Base-by-base conservation (phyloP, 331 rosid genomes). In the Stylosanthes scabra region DNA sequence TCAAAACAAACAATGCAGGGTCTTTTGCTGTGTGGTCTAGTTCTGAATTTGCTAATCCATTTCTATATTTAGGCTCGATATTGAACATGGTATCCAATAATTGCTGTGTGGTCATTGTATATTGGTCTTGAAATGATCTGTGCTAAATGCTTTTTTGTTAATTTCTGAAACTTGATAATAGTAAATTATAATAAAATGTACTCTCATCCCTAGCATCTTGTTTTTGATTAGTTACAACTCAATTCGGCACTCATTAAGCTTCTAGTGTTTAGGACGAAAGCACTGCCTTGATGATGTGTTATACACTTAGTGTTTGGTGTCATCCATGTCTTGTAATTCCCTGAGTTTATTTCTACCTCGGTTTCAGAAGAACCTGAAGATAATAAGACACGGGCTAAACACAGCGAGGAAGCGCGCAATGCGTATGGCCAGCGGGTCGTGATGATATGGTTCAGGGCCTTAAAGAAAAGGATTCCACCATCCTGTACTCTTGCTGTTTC, bases 391-490 rank as follows among this genome's bases (percentile, higher is more conserved):
- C 82, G 76, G 29, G 4, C 66, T 67, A 83, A 78, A 72, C 50
- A 77, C 75, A 66, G 71, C 7, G 71, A 75, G 57, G 97, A 89
- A 66, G 92, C 90, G 47, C 87, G 78, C 67, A 87, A 83, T 68
- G 74, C 68, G 59, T 85, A 66, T 72, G 93, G 90, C 63, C 82
- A 78, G 74, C 88, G 92, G 27, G 90, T 86, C 7, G 87, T 83
- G 41, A 72, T 76, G 83, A 72, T 81, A 74, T 93, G 96, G 96
- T 78, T 77, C 64, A 76, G 88, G 79, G 82, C 94, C 49, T 81
- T 91, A 81, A 88, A 76, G 82, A 89, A 84, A 80, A 85, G 71
- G 74, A 85, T 93, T 52, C 91, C 97, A 1, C 79, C 88, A 52
- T 70, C 87, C 70, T 82, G 75, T 65, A 74, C 96, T 15, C 37